Evolutionary conservation across 768 basidiomycete species (phyloP), one percentile per base, ranked within the genome.

Genomic region (Podaxis sp.): DNA sequence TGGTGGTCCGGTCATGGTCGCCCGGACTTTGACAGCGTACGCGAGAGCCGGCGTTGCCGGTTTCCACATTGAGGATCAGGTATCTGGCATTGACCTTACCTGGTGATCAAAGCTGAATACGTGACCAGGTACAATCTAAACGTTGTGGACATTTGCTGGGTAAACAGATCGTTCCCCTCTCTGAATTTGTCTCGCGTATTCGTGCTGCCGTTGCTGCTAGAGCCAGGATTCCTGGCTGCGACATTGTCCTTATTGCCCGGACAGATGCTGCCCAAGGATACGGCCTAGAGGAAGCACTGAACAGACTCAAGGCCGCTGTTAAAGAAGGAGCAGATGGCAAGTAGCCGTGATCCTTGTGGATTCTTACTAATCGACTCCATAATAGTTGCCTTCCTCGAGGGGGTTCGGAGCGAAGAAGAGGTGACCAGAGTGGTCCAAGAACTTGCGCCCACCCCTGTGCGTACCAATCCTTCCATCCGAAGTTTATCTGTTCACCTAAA

Each of bases 21-120:
- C 82, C 2, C 80, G 82, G 33, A 85, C 84, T 0, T 77, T 85
- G 19, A 77, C 74, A 2, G 77, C 79, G 59, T 84, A 84, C 64
- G 79, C 78, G 5, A 72, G 76, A 43, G 79, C 79, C 0, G 83
- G 83, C 5, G 78, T 84, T 53, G 83, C 82, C 0, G 83, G 73
- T 0, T 67, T 83, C 36, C 83, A 85, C 69, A 83, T 85, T 50
- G 84, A 85, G 70, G 83, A 84, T 68, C 84, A 85, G 69, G 82
- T 83, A 57, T 57, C 61, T 55, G 52, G 49, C 25, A 27, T 19
- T n/a, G 13, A 24, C 6, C 37, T 15, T 9, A 38, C 33, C 6
- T 29, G 4, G 49, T 15, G 2, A 8, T 22, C 11, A 46, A 46
- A 54, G 38, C 37, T 52, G n/a, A 57, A 7, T 22, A 12, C 54